Evolutionary conservation across 495 filamentous ascomycete species (phyloP), one percentile per base, ranked within the genome.

Genomic region (Aspergillus sclerotioniger): DNA sequence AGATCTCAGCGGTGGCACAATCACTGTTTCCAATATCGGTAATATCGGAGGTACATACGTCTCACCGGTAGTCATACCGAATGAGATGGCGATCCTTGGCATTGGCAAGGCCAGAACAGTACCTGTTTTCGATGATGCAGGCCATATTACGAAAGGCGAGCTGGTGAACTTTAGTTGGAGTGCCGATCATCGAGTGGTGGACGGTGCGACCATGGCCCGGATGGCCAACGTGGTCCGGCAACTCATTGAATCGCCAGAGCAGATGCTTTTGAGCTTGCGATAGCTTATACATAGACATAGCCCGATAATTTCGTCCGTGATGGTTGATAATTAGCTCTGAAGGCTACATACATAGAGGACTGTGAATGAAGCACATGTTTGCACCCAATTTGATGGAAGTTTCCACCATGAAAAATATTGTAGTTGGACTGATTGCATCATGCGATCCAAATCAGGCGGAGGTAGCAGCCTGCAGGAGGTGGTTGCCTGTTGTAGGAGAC

Each of bases 11-110:
- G 92, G 92, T 32, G 92, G 91, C 3, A 97, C 94, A 0, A 91
- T 99, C 66, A 97, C 95, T 0, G 84, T 99, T 25, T 96, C 90
- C 57, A 99, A 99, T 66, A 92, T 99, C 58, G 95, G 95, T n/a
- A 95, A 84, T 60, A 91, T 99, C 41, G 95, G 95, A 16, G 95
- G 95, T 3, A 93, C 89, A 0, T 96, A 95, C 63, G 85, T 98
- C 21, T 84, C 86, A 5, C 95, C 95, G 1, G 87, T 99, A n/a
- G 87, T 98, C 57, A 88, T 95, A 21, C 83, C 87, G 45, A 87
- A 79, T 43, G 93, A 99, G 70, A 89, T 97, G 19, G 91, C 90
- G 9, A 98, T 99, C 66, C 73, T 99, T 3, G 95, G 95, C 1
- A 76, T 99, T 32, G 95, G 95, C 8, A 85, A 87, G 67, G 84